Evolutionary conservation across 2,329 filamentous ascomycete genomes (phyloP), one percentile per base, ranked within the genome.

Genomic region (Fusarium compactum): DNA sequence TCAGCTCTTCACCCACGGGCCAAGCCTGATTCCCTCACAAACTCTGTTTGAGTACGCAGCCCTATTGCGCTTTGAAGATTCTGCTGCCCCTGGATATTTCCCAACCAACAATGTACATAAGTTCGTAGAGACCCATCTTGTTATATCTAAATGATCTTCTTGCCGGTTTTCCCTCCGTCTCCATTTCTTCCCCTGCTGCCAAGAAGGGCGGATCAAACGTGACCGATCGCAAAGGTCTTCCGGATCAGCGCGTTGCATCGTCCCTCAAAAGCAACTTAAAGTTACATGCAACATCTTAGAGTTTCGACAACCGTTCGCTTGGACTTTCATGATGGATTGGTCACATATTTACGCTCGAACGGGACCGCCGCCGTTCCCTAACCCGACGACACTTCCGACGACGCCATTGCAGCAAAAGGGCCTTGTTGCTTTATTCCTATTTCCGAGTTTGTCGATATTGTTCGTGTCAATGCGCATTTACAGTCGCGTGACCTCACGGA

Each of bases 391-490:
- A 43, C 77, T 79, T 10, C 78, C 78, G 3, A 79, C 78, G 14
- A 75, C 78, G 14, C 68, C 76, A n/a, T 74, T 78, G 16, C 79
- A 81, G 47, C 58, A 69, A 10, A 63, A 65, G 12, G 79, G 73
- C 2, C 57, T 80, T 6, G 75, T 76, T 43, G 67, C 80, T 41
- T 69, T 77, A 20, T 79, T 81, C 63, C 59, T 79, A 47, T 78
- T 80, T 18, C 78, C 79, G 2, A 58, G 61, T 7, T 30, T 80
- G 16, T 75, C 78, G 15, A 60, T 77, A 46, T 45, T 79, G 3
- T 48, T 75, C 4, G 72, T 76, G 14, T 48, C 55, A 3, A 59
- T 79, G 48, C 66, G 78, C 14, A 54, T 76, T 12, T 78, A 76
- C 16, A 74, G 72, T 20, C 73, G 78, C 12, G 45, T 77, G 18